Evolutionary conservation across 352 stramenopile genomes (phyloP), one percentile per base, ranked within the genome.

Genomic region (Globisporangium emineosum): DNA sequence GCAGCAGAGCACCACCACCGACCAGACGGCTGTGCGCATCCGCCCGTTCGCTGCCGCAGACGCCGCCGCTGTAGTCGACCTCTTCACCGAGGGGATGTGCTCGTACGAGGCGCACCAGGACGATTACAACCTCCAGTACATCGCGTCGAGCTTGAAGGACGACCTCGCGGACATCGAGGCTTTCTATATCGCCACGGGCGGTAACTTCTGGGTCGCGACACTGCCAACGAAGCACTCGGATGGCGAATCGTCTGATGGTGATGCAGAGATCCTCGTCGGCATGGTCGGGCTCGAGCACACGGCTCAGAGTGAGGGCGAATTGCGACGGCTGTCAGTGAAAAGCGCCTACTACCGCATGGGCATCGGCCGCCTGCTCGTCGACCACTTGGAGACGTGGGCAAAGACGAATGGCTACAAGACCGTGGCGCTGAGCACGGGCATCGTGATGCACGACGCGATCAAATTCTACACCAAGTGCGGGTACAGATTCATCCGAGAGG

Each of bases 201-300:
- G 72, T 19, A 67, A 78, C 53, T 80, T 77, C 43, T 83, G 67
- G 67, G 70, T 80, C 21, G 70, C 70, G 9, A 71, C 70, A 4
- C 25, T 59, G 5, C 27, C 27, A 54, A 13, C 32, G 37, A 21
- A 45, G 42, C 1, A 19, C 21, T n/a, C n/a, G 21, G 21, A 19
- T 10, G 27, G 19, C 27, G 30, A 3, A 27, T 15, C 29, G 9
- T 6, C n/a, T 8, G 23, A 30, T 27, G 2, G 6, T 5, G 29
- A 47, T 0, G 23, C 50, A 3, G 29, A 67, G 21, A 30, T 57
- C 15, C 32, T 70, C 25, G 59, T 70, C 17, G 65, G 65, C 13
- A 70, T 67, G 37, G 49, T 71, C 4, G 65, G 49, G 0, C 27
- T 70, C 0, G 42, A 67, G 45, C 51, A 23, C 21, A 64, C 33